Base-by-base conservation (phyloP, 2,329 filamentous ascomycete genomes). In the Trichophyton mentagrophytes region DNA sequence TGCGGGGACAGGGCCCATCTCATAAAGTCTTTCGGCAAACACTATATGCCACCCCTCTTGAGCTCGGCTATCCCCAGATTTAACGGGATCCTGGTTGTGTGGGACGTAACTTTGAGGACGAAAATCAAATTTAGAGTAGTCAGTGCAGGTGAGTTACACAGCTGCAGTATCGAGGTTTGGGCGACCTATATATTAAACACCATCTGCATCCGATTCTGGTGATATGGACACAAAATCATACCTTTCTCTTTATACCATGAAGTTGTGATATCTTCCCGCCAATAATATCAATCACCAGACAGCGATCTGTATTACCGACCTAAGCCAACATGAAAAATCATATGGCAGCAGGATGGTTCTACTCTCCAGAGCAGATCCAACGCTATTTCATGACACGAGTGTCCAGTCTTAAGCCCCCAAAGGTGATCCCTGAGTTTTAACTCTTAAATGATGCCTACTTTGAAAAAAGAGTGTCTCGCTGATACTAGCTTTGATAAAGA, bases 371-470 rank as follows among this genome's bases (percentile, higher is more conserved):
- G 3, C 71, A 73, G 57, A 71, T 74, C 17, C 15, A 13, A 13
- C 67, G 65, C 20, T 74, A 75, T 57, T 66, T 74, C 59, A 62
- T 66, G 22, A 71, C 72, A 22, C 67, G 72, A 15, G 27, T 67
- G 3, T 67, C 71, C 25, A 74, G 68, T 60, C 65, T 74, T 1
- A 70, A 67, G 47, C 72, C 72, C 2, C 71, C 70, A 2, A 65
- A 64, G 62, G 64, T 67, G 59, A 53, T 44, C 40, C 22, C 27
- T 20, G n/a, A 15, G 11, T 42, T 36, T 5, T 38, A 8, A 5
- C 30, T 15, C 22, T 51, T 47, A 13, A 6, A 36, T 6, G 7
- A 20, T 44, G 9, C n/a, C 13, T 13, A 15, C 13, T 47, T 17
- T 4, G 11, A 22, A 27, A 25, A 6, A 25, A 51, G 5, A 22